Evolutionary conservation across 1,284 basidiomycete genomes (phyloP).

Genomic region (Singerocomus rubriflavus): DNA sequence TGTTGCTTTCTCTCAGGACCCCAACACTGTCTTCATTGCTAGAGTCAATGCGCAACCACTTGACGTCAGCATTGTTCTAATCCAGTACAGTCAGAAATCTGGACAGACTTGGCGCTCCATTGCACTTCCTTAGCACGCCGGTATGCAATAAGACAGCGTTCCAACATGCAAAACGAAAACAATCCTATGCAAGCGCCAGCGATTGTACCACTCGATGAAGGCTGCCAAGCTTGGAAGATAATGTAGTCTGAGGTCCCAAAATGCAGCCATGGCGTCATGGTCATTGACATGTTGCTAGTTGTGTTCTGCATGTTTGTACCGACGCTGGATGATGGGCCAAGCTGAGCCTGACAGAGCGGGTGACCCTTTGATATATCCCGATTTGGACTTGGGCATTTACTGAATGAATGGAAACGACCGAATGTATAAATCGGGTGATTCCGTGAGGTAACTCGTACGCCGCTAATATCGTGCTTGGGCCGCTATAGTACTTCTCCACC

Average conservation of each 20-base stretch:
- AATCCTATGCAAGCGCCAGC: slow-evolving; percentile 73
- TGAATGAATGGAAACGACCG: too few relatives aligned
- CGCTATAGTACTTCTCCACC: slow-evolving; percentile 32
- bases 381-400: too few relatives aligned
- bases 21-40: slow-evolving; percentile 1
- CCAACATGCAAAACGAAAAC: slow-evolving; percentile 61
- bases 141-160: slow-evolving; percentile 61
- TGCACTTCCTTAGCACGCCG: slow-evolving; percentile 48
- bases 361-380: too few relatives aligned
- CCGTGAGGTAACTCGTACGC: too few relatives aligned
- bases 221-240: slow-evolving; percentile 67
- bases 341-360: too few relatives aligned
- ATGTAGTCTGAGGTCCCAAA: slow-evolving; percentile 61
- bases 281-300: slow-evolving; percentile 16
- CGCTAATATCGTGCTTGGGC: too few relatives aligned
- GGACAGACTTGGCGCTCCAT: slow-evolving; percentile 58
- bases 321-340: background rate
- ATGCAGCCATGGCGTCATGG: slow-evolving; percentile 63
- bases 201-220: slow-evolving; percentile 62
- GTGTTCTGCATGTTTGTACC: slow-evolving; percentile 6
- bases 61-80: background rate
- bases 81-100: background rate
- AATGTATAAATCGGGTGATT: too few relatives aligned
- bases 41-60: background rate
- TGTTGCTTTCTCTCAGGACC: background rate